Evolutionary conservation across 176 grass and related monocot species (phyloP), one percentile per base, ranked within the genome.

Genomic region (Triticum timopheevii): DNA sequence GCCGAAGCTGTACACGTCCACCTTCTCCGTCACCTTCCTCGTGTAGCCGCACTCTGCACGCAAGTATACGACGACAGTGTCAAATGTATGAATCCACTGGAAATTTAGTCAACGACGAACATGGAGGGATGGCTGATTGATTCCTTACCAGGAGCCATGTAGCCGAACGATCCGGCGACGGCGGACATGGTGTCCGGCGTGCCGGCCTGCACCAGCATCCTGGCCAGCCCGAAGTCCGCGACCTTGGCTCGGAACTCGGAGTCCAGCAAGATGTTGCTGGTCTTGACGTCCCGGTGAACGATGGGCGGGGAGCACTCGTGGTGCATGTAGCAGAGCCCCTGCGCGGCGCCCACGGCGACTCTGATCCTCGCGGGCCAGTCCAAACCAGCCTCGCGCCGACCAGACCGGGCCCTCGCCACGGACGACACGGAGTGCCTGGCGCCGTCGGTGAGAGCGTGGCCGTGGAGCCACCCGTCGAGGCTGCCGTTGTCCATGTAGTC

Each of bases 1-100:
- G 47, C 94, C 97, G 76, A 94, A 99, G 89, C 97, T 99, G 88
- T 96, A 99, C 13, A 94, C 92, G 61, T 96, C 92, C 0, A 94
- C 88, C 52, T 98, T 98, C 87, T 94, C 92, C 22, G 86, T 91
- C 25, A 93, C 64, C 73, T 91, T 96, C 65, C 87, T 92, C 3
- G 92, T 83, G 80, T 94, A 94, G 6, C 73, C 90, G 12, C 88
- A 93, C 84, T 95, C 95, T 94, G 86, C 54, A 47, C 11, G 19
- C 24, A 22, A 45, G 27, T 76, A 38, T 76, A 76, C 28, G 44
- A 12, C 61, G 61, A n/a, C 33, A 76, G 70, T 56, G 76, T 44
- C 61, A 52, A 68, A 31, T 24, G 1, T 78, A 7, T 11, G 8
- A 65, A 76, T 7, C 7, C 20, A 25, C 8, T 4, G 0, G 19